Evolutionary conservation across 1,139 yeast genomes (phyloP), one percentile per base, ranked within the genome.

Genomic region (Saccharomyces hybrid): DNA sequence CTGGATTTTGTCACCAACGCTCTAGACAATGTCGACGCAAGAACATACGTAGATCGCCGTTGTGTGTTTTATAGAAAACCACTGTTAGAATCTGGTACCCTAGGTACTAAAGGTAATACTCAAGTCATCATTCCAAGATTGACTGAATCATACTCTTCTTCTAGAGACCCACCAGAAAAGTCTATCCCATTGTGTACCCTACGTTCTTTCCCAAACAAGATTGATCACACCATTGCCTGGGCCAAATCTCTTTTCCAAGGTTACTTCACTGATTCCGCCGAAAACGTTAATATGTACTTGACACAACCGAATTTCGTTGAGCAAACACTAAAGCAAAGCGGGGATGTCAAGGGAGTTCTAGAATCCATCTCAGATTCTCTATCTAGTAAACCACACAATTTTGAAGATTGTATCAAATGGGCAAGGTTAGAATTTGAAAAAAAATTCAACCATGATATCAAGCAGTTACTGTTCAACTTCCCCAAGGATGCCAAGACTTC

Each of bases 141-240:
- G 69, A 93, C 99, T 4, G 99, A 93, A 73, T 86, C 96, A 5
- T 93, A 93, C 72, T 88, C 97, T 5, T 88, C 97, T 3, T 88
- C 96, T 25, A 96, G 90, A 71, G 99, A 93, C 73, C 99, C 99
- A 46, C 99, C 99, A 50, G 99, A 93, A 75, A 90, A 90, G 73
- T 84, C 96, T 4, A 91, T 93, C 67, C 99, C 99, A 41, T 79
- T 93, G 67, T 93, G 99, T 79, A 93, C 99, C 7, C 79, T 93
- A 68, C 84, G 98, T 73, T 88, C 96, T 6, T 93, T 93, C 84
- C 99, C 99, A 55, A 89, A 90, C 72, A 93, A 91, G 73, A 93
- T 93, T 65, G 99, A 93, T 69, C 99, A 93, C 69, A 95, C 99
- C 0, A 93, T 93, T 74, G 98, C 99, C 13, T 93, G 99, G 99